Evolutionary conservation across 352 stramenopile species (phyloP).

Genomic region (Phytophthora tentaculata): DNA sequence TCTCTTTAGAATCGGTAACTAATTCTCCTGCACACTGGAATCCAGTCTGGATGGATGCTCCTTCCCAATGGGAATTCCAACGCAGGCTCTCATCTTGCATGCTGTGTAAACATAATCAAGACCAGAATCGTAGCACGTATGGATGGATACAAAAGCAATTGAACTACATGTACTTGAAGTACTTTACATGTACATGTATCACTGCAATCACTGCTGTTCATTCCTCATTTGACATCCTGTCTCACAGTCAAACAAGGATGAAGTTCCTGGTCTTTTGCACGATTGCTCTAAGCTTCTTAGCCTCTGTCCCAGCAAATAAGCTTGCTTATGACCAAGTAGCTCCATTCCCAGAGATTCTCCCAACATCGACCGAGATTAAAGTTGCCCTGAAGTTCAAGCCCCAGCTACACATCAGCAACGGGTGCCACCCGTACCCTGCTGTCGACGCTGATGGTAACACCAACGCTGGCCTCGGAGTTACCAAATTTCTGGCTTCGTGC

Average conservation of each 20-base stretch:
- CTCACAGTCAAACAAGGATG: background rate
- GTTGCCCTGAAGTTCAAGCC: conserved; percentile 4
- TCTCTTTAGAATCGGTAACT: no score
- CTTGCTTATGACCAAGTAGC: background rate
- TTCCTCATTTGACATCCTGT: background rate
- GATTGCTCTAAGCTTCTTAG: background rate
- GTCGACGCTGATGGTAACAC: background rate
- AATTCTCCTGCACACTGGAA: no score
- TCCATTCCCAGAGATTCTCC: background rate
- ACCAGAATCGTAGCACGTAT: no score
- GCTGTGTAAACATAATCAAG: no score
- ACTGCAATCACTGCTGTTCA: background rate
- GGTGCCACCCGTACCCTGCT: conserved; percentile 1
- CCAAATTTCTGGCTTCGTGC: background rate
- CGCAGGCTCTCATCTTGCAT: no score
- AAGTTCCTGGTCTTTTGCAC: background rate
- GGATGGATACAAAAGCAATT: no score
- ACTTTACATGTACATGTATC: no score
- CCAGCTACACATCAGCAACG: background rate
- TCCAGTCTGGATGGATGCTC: no score
- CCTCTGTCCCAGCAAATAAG: background rate
- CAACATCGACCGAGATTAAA: background rate
- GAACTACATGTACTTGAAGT: no score
- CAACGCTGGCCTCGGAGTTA: background rate
- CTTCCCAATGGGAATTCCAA: no score